Evolutionary conservation across 176 grass and related monocot genomes (phyloP).

Genomic region (Oryza punctata): DNA sequence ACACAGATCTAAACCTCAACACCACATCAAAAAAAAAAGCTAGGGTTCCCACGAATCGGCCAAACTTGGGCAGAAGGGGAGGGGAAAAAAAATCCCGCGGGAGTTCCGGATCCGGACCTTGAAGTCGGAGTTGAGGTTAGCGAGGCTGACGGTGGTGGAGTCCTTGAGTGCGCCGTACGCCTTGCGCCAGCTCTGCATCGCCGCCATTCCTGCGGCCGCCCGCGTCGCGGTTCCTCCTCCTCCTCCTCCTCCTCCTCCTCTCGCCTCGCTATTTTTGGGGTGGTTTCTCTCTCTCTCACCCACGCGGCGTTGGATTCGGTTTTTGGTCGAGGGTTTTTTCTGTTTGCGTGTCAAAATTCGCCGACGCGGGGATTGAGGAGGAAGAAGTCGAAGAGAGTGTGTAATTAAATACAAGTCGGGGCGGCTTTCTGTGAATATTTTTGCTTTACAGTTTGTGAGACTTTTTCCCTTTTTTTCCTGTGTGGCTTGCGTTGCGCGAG

Average conservation of each 20-base stretch:
- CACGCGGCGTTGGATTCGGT: slow-evolving; percentile 11
- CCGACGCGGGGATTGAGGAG: background rate
- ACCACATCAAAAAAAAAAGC: background rate
- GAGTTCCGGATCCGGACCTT: slow-evolving; percentile 55
- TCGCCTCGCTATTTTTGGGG: background rate
- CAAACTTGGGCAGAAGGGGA: background rate
- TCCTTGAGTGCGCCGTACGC: slow-evolving; percentile 96
- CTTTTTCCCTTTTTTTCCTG: background rate
- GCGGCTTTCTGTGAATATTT: slow-evolving; percentile 37
- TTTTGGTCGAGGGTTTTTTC: background rate
- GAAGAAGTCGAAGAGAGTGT: background rate
- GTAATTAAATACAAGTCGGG: background rate
- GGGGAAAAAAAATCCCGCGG: background rate
- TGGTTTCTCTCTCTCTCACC: background rate
- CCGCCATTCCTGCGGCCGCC: slow-evolving; percentile 61
- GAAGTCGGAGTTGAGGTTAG: slow-evolving; percentile 97
- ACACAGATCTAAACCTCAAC: slow-evolving; percentile 38
- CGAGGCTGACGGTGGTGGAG: slow-evolving; percentile 87
- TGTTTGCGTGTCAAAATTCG: slow-evolving; percentile 17
- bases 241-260: background rate
- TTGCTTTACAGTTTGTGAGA: background rate
- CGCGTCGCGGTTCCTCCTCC: background rate
- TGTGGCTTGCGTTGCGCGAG: background rate
- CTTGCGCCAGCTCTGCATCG: slow-evolving; percentile 98
- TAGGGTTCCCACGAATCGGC: slow-evolving; percentile 33